phyloP scores from a whole-genome alignment of 495 filamentous ascomycete species.

The Podospora pseudoanserina region DNA sequence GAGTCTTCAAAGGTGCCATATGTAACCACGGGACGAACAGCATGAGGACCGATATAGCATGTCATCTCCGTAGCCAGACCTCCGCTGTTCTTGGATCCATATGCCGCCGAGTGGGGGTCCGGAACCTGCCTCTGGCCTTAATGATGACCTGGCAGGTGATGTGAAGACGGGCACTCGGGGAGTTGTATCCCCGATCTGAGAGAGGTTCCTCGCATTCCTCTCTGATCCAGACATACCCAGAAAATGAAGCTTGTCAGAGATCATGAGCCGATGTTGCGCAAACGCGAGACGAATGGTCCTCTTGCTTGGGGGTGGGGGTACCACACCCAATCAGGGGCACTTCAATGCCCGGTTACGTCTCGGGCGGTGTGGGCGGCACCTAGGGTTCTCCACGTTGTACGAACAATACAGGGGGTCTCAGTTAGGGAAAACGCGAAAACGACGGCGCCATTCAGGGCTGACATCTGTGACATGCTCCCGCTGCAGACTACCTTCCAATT shows the following conservation, averaged over 20 bases:
- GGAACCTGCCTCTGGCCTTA: neutral
- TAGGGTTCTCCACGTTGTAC: neutral
- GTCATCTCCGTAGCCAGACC: neutral
- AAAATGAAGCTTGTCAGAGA: conserved; percentile 1
- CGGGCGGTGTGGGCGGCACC: conserved; percentile 3
- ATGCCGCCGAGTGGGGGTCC: neutral
- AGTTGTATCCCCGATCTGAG: neutral
- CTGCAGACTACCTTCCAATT: neutral
- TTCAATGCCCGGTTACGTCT: neutral
- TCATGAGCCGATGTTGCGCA: neutral
- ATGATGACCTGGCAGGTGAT: no score
- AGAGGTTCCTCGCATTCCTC: neutral
- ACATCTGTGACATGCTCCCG: conserved; percentile 4
- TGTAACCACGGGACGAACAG: neutral
- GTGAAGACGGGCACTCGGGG: neutral
- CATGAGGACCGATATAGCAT: neutral
- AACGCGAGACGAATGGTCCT: conserved; percentile 5
- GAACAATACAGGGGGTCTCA: neutral
- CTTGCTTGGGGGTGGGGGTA: neutral
- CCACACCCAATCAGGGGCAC: neutral
- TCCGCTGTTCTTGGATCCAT: neutral
- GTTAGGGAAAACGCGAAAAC: neutral
- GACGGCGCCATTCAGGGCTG: conserved; percentile 10
- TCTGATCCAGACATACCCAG: neutral
- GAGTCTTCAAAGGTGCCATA: no score